Evolutionary conservation across 2,329 filamentous ascomycete species (phyloP).

Genomic region (Ustilaginoidea virens): DNA sequence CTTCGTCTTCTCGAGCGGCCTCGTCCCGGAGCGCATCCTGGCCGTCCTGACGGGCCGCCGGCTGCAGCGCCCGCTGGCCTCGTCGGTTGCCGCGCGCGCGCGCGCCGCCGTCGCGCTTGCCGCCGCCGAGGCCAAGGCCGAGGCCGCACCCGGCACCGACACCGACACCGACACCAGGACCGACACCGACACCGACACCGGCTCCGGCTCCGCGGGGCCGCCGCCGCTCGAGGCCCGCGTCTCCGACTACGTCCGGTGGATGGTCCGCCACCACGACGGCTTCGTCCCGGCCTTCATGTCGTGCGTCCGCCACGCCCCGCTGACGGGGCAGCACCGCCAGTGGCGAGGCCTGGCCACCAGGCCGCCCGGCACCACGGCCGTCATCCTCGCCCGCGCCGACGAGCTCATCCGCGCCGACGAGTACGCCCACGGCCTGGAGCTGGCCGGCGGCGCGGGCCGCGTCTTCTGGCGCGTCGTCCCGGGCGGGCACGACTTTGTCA

Average conservation of each 20-base stretch:
- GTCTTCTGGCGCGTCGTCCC: conserved; percentile 35
- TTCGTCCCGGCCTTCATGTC: conserved; percentile 47
- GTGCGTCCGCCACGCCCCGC: conserved; percentile 36
- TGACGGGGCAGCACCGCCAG: conserved; percentile 34
- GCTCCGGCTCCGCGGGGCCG: too few relatives aligned
- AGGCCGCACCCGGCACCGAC: too few relatives aligned
- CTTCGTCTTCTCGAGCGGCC: conserved; percentile 37
- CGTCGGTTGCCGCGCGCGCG: conserved; percentile 13
- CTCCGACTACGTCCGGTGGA: conserved; percentile 40
- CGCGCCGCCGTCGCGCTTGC: conserved; percentile 15
- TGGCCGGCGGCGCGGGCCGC: conserved; percentile 32
- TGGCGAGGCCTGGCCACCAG: conserved; percentile 32
- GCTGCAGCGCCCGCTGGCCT: conserved; percentile 34
- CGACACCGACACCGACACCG: too few relatives aligned
- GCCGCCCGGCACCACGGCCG: conserved; percentile 27
- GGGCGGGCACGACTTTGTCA: conserved; percentile 46
- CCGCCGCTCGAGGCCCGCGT: conserved; percentile 31
- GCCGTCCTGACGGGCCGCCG: conserved; percentile 30
- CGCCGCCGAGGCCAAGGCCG: conserved; percentile 24
- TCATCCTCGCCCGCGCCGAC: conserved; percentile 35
- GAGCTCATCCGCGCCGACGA: conserved; percentile 36
- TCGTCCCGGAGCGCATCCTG: conserved; percentile 37
- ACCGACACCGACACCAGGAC: too few relatives aligned
- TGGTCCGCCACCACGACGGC: conserved; percentile 37
- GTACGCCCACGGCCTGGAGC: conserved; percentile 34